phyloP scores from a whole-genome alignment of 768 basidiomycete species.

The Neoboletus brunneissimus region DNA sequence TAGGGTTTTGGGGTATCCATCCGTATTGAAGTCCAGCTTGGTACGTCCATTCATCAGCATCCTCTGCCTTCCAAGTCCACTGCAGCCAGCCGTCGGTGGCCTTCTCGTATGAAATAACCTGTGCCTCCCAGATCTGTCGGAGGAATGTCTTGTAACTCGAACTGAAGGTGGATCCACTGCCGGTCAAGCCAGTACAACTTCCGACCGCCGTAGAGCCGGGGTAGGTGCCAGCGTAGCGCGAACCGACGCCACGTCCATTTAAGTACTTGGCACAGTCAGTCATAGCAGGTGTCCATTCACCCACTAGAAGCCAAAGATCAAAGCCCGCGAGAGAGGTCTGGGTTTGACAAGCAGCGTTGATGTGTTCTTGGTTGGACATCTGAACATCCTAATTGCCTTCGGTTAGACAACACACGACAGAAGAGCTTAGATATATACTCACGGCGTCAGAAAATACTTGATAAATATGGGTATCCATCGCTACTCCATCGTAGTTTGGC shows the following conservation, averaged over 20 bases:
- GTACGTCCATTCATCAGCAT: constrained; percentile 89
- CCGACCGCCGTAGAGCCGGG: constrained; percentile 67
- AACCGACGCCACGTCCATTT: constrained; percentile 75
- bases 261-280: constrained; percentile 64
- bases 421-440: constrained; percentile 20
- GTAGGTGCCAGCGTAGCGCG: constrained; percentile 61
- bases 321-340: constrained; percentile 46
- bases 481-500: constrained; percentile 60
- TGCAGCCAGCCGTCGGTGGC: constrained; percentile 68
- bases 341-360: constrained; percentile 53
- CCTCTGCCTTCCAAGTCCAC: constrained; percentile 85
- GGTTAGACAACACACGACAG: background rate
- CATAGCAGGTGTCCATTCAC: constrained; percentile 81
- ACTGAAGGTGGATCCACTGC: constrained; percentile 72
- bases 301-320: constrained; percentile 78
- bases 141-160: constrained; percentile 78
- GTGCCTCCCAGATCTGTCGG: constrained; percentile 81
- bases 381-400: constrained; percentile 39
- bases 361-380: constrained; percentile 52
- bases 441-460: constrained; percentile 67
- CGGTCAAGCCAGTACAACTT: constrained; percentile 71
- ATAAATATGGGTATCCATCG: constrained; percentile 79
- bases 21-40: constrained; percentile 74
- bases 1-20: constrained; percentile 75
- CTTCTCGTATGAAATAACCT: constrained; percentile 68